These are phyloP conservation scores for Schizothecium vesticola DNA, from an alignment of 495 filamentous ascomycete genomes.

Conservation along the genomic window DNA sequence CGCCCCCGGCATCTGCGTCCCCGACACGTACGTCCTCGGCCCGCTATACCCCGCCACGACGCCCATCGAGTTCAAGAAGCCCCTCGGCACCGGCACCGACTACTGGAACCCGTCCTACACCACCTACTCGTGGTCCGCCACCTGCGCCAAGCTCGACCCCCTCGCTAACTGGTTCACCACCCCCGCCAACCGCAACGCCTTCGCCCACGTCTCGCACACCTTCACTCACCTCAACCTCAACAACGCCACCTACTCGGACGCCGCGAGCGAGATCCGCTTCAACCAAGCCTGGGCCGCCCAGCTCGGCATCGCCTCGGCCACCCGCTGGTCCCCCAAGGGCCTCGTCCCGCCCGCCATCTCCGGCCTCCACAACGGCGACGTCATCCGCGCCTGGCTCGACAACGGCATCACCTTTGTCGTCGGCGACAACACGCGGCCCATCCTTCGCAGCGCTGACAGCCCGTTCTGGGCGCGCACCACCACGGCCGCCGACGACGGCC, in stretches of 20 bases:
- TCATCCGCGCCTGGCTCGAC: conserved; percentile 49
- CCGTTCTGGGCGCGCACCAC: conserved; percentile 50
- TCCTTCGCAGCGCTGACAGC: conserved; percentile 43
- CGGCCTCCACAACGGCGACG: conserved; percentile 57
- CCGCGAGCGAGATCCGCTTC: conserved; percentile 51
- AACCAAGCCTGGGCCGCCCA: conserved; percentile 52
- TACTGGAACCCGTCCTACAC: conserved; percentile 46
- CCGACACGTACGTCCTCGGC: conserved; percentile 8
- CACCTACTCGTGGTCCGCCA: conserved; percentile 41
- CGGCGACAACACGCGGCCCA: conserved; percentile 54
- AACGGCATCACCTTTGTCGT: conserved; percentile 54
- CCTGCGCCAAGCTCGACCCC: conserved; percentile 44
- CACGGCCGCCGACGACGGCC: conserved; percentile 45
- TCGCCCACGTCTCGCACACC: conserved; percentile 53
- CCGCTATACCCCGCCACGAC: conserved; percentile 36
- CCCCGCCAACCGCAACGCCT: conserved; percentile 43
- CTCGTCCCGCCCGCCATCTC: conserved; percentile 58
- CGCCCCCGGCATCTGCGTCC: conserved; percentile 4
- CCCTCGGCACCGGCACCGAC: conserved; percentile 48
- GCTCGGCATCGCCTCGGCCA: conserved; percentile 37
- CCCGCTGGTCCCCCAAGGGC: conserved; percentile 43
- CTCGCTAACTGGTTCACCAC: conserved; percentile 46
- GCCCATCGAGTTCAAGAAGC: conserved; percentile 48
- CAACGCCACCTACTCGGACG: conserved; percentile 54
- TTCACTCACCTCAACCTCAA: conserved; percentile 54